Evolutionary conservation across 257 asterid genomes (phyloP), one percentile per base, ranked within the genome.

Genomic region (Fraxinus excelsior): DNA sequence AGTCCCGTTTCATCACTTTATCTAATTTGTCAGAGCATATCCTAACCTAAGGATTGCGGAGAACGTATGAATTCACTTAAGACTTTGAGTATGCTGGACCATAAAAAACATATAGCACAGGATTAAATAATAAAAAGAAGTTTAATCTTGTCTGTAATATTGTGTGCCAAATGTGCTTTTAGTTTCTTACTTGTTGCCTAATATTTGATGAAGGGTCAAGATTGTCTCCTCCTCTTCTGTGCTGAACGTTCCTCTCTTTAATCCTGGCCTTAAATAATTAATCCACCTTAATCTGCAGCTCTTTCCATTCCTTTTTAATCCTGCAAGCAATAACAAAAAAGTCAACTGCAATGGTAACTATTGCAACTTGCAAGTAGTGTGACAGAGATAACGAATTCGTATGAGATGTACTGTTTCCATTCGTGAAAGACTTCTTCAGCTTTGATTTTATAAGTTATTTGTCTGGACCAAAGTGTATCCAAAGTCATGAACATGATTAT

Each of bases 231-330:
- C 94, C 84, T 94, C 98, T 18, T 89, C 87, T 14, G 42, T 2
- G 77, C 84, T 85, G 84, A 91, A 92, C 26, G 85, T 75, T 67
- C 92, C 98, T 64, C 91, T 86, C 64, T 94, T 94, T 78, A 94
- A 44, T 49, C 98, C 98, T 0, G 98, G 96, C 81, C 98, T 70
- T 28, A 94, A 74, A 71, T 94, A 94, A 82, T 94, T 94, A 82
- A 90, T 88, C 97, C 98, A 94, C 76, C 98, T 86, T 44, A 94
- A 78, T 71, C 98, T 85, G 85, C 98, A 90, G 82, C 98, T 94
- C 87, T 94, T 94, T 28, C 97, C 98, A 76, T 82, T 94, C 73
- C 98, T 92, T 26, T 90, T 89, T 46, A 94, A 79, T 78, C 96
- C 98, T 94, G 88, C 65, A 82, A 42, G 37, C 11, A 76, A 76